Conservation (phyloP, 306 rosid species). For the Herpetospermum pedunculosum region DNA sequence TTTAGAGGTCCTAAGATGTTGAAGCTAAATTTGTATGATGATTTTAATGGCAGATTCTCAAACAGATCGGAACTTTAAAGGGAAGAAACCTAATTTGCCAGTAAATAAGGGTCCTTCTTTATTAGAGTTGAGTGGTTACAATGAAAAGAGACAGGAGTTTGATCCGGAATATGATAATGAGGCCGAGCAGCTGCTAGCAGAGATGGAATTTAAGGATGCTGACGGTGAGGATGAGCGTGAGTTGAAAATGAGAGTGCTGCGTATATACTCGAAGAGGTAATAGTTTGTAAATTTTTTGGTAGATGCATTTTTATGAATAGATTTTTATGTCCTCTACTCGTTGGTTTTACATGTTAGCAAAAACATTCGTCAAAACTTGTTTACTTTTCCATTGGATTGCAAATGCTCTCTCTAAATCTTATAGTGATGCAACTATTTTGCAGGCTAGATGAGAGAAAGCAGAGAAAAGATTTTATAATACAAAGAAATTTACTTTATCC, state of each 20-base stretch:
- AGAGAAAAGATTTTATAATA: slow-evolving; percentile 75
- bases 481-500: slow-evolving; percentile 73
- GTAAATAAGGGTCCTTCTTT: slow-evolving; percentile 71
- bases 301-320: background rate
- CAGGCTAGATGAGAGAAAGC: slow-evolving; percentile 97
- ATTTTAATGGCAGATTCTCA: slow-evolving; percentile 50
- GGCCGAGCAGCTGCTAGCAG: slow-evolving; percentile 82
- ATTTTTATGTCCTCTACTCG: background rate
- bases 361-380: background rate
- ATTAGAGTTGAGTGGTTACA: slow-evolving; percentile 80
- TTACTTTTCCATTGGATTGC: background rate
- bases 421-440: slow-evolving; percentile 5
- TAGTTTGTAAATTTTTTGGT: background rate
- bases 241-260: slow-evolving; percentile 66
- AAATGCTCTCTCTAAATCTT: background rate
- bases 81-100: slow-evolving; percentile 45
- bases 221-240: slow-evolving; percentile 84
- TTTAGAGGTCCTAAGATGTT: background rate
- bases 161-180: slow-evolving; percentile 95
- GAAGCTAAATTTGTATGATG: background rate
- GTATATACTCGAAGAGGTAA: slow-evolving; percentile 70
- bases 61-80: slow-evolving; percentile 51
- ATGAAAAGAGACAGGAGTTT: slow-evolving; percentile 73
- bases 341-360: background rate
- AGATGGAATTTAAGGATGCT: slow-evolving; percentile 91